A percentile compares a stretch with the other conserved stretches of the same genome.
Evolutionary conservation across 805 yeast genomes (phyloP).

Genomic region (Candida caryicola): DNA sequence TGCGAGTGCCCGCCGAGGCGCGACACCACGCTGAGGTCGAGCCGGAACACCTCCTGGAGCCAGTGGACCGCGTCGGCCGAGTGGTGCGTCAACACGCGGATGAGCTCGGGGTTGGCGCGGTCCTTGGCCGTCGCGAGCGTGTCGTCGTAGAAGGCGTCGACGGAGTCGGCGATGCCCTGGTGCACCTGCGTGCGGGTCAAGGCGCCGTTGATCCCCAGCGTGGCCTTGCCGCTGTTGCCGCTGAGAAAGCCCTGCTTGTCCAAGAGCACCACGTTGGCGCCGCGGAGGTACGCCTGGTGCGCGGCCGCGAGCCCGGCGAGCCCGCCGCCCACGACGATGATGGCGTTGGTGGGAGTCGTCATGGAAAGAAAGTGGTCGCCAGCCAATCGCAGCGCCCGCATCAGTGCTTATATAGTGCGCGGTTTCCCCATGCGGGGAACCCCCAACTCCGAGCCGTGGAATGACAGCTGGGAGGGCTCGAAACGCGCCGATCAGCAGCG

Average conservation of each 20-base stretch:
- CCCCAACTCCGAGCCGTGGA: too few relatives aligned
- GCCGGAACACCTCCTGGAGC: constrained; percentile 60
- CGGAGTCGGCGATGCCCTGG: constrained; percentile 51
- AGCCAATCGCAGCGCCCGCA: too few relatives aligned
- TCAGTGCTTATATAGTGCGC: too few relatives aligned
- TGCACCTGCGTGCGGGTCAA: constrained; percentile 57
- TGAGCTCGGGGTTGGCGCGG: constrained; percentile 56
- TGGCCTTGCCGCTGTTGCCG: constrained; percentile 66
- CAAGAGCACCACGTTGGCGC: constrained; percentile 50
- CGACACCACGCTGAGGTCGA: constrained; percentile 67
- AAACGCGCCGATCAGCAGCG: too few relatives aligned
- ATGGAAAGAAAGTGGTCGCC: too few relatives aligned
- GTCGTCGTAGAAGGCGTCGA: constrained; percentile 59
- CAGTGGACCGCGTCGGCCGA: constrained; percentile 70
- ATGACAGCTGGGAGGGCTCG: too few relatives aligned
- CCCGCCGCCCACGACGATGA: constrained; percentile 64
- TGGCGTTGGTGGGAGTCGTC: constrained; percentile 30
- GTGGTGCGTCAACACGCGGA: constrained; percentile 56
- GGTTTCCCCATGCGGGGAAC: too few relatives aligned
- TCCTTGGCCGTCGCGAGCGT: constrained; percentile 65
- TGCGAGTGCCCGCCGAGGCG: constrained; percentile 80
- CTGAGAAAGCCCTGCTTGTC: constrained; percentile 62
- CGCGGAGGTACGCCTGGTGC: constrained; percentile 52
- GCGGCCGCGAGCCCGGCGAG: constrained; percentile 64
- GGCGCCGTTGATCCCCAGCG: constrained; percentile 74